Conservation (phyloP, 176 grass and related monocot species). For the Triticum aestivum region IWGSC_CS_RefSeq_v2.1 NC_057797.1:653258806-653259305, state of each 20-base stretch:
- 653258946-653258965: background rate
- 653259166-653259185: slow-evolving; percentile 41
- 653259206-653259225: background rate
- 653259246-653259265: background rate
- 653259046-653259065: background rate
- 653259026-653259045: background rate
- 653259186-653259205: background rate
- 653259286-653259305: background rate
- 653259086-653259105: slow-evolving; percentile 28
- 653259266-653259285: background rate
- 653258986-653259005: background rate
- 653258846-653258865: no score
- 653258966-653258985: background rate
- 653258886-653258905: no score
- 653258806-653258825: no score
- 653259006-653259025: slow-evolving; percentile 26
- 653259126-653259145: background rate
- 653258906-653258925: no score
- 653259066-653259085: background rate
- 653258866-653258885: no score
- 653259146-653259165: slow-evolving; percentile 38
- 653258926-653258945: background rate
- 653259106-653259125: background rate
- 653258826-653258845: no score
- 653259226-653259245: background rate